Conservation (phyloP, 495 filamentous ascomycete species). For the Aspergillus conjunctus region DNA sequence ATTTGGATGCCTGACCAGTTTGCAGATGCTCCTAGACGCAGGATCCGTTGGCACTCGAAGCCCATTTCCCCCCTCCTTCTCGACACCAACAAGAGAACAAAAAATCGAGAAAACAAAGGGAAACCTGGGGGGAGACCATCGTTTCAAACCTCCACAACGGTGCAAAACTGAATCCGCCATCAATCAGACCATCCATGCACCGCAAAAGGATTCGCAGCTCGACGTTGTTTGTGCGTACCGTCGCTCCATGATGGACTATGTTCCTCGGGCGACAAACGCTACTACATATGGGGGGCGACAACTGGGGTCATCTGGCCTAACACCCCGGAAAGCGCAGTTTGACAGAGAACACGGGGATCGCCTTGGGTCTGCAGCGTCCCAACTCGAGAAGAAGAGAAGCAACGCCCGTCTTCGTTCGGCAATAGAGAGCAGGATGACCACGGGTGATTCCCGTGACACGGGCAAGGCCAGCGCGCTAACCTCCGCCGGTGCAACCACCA, state of each 20-base stretch:
- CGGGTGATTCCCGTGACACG: slow-evolving; percentile 32
- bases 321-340: neutral
- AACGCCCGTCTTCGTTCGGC: slow-evolving; percentile 7
- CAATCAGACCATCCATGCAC: slow-evolving; percentile 22
- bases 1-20: slow-evolving; percentile 31
- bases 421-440: slow-evolving; percentile 19
- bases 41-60: slow-evolving; percentile 19
- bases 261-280: neutral
- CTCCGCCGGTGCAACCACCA: slow-evolving; percentile 21
- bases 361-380: neutral
- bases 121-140: slow-evolving; percentile 1
- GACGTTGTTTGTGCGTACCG: slow-evolving; percentile 12
- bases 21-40: slow-evolving; percentile 29
- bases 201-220: slow-evolving; percentile 11
- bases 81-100: slow-evolving; percentile 12
- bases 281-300: neutral
- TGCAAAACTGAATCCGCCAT: slow-evolving; percentile 30
- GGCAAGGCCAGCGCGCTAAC: slow-evolving; percentile 32
- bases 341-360: neutral
- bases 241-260: slow-evolving; percentile 19
- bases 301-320: slow-evolving; percentile 6
- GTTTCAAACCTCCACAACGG: slow-evolving; percentile 17
- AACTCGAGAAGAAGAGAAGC: neutral
- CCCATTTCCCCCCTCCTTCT: slow-evolving; percentile 18
- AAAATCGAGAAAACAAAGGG: neutral